Evolutionary conservation across 2,329 filamentous ascomycete species (phyloP).

Genomic region (Biscogniauxia marginata): DNA sequence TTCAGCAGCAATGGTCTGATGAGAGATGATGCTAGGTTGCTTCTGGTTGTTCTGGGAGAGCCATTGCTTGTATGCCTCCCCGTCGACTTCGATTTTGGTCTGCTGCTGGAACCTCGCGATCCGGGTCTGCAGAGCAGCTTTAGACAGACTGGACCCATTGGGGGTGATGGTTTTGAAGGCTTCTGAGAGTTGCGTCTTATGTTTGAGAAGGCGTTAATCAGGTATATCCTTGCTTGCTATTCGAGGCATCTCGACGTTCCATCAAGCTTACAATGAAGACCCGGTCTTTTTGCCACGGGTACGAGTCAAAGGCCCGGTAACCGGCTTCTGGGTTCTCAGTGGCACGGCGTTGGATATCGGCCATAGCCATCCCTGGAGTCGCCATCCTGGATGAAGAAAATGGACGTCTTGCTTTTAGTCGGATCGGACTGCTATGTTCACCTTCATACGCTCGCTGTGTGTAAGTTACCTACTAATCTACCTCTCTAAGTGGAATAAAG

Average conservation of each 20-base stretch:
- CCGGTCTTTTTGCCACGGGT: constrained; percentile 32
- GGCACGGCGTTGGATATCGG: constrained; percentile 26
- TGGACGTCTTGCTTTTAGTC: neutral
- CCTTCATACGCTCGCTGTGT: too few species aligned
- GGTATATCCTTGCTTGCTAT: constrained; percentile 3
- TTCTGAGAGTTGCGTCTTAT: constrained; percentile 21
- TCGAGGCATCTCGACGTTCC: neutral
- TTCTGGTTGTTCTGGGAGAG: constrained; percentile 14
- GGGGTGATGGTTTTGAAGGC: constrained; percentile 12
- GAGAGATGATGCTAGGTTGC: constrained; percentile 24
- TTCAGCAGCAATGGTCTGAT: constrained; percentile 25
- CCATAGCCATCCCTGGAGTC: constrained; percentile 11
- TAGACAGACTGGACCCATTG: constrained; percentile 12
- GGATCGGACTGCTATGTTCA: too few species aligned
- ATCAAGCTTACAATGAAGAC: constrained; percentile 26
- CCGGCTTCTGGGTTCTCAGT: constrained; percentile 26
- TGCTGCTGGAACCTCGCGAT: constrained; percentile 29
- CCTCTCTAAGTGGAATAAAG: neutral
- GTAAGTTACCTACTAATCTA: too few species aligned
- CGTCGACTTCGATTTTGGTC: constrained; percentile 27
- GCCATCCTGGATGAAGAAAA: constrained; percentile 14
- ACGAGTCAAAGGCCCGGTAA: constrained; percentile 31
- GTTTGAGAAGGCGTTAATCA: neutral
- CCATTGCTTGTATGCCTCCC: constrained; percentile 28
- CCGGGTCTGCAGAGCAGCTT: constrained; percentile 24